Percentiles rank a stretch among this genome's conserved stretches.
These are phyloP conservation scores for Podospora pseudocomata DNA, from an alignment of 495 filamentous ascomycete species.

Conservation along the genomic window DNA sequence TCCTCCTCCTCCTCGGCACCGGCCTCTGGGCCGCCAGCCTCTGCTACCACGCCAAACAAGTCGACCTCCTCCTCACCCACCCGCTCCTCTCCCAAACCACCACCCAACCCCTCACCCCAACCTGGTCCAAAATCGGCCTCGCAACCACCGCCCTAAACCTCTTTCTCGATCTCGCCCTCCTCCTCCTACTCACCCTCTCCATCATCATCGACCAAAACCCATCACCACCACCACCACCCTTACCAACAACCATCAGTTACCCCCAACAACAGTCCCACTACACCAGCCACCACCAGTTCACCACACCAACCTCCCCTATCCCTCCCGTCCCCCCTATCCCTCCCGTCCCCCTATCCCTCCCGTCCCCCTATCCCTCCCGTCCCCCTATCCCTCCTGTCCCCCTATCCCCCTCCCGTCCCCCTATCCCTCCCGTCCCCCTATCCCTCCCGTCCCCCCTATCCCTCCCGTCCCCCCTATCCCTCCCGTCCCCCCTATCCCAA, in stretches of 20 bases:
- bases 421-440: conserved; percentile 19
- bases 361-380: conserved; percentile 21
- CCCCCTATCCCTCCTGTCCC: conserved; percentile 19
- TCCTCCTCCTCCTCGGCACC: conserved; percentile 13
- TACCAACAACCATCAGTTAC: not conserved
- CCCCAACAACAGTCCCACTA: conserved; percentile 10
- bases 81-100: not conserved
- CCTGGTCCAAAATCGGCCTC: conserved; percentile 26
- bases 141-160: conserved; percentile 20
- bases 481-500: conserved; percentile 16
- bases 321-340: conserved; percentile 16
- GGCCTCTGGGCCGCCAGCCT: conserved; percentile 24
- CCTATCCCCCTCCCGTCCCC: too few relatives aligned
- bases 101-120: conserved; percentile 7
- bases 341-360: conserved; percentile 19
- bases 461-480: conserved; percentile 19
- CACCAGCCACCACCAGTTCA: conserved; percentile 4
- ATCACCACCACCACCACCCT: conserved; percentile 8
- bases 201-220: conserved; percentile 9
- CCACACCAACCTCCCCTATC: conserved; percentile 11
- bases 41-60: conserved; percentile 21
- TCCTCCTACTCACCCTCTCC: conserved; percentile 14
- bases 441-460: conserved; percentile 21
- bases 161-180: conserved; percentile 25
- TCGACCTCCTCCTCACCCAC: conserved; percentile 11